Conservation (phyloP, 2,329 filamentous ascomycete genomes). For the Alternaria hordeiaustralica region DNA sequence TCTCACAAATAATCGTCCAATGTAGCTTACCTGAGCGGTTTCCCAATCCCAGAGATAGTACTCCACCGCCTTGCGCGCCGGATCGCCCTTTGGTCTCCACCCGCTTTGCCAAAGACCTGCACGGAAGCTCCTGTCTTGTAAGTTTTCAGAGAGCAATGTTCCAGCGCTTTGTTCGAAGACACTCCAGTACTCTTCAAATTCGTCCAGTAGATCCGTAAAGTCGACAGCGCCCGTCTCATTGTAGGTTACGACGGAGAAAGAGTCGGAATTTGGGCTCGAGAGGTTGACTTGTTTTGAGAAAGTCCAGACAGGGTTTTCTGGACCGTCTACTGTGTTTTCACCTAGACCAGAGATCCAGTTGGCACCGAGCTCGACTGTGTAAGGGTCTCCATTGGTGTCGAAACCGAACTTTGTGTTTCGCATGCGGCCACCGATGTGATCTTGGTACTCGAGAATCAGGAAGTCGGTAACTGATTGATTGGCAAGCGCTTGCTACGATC, state of each 20-base stretch:
- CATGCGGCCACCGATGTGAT: slow-evolving; percentile 68
- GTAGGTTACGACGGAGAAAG: slow-evolving; percentile 65
- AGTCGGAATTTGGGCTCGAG: slow-evolving; percentile 64
- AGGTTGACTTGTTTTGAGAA: slow-evolving; percentile 65
- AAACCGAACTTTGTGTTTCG: slow-evolving; percentile 64
- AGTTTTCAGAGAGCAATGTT: slow-evolving; percentile 62
- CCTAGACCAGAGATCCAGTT: slow-evolving; percentile 67
- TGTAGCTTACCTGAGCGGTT: slow-evolving; percentile 50
- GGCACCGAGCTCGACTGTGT: slow-evolving; percentile 68
- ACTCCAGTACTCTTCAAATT: slow-evolving; percentile 57
- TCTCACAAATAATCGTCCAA: rapidly evolving
- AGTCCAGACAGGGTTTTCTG: slow-evolving; percentile 68
- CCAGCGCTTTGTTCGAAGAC: slow-evolving; percentile 62
- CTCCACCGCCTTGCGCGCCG: slow-evolving; percentile 65
- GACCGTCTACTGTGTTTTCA: slow-evolving; percentile 33
- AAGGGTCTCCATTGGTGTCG: slow-evolving; percentile 57
- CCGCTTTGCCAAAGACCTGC: slow-evolving; percentile 65
- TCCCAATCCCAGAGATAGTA: slow-evolving; percentile 69
- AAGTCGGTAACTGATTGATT: slow-evolving; percentile 70
- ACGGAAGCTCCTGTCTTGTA: slow-evolving; percentile 67
- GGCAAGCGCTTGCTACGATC: slow-evolving; percentile 60
- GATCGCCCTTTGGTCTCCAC: slow-evolving; percentile 66
- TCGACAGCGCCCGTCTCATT: slow-evolving; percentile 63
- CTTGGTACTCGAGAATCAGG: slow-evolving; percentile 68
- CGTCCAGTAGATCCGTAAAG: slow-evolving; percentile 59